These are phyloP conservation scores for Plantago elongata DNA, from an alignment of 257 asterid genomes.

Conservation along the genomic window DNA sequence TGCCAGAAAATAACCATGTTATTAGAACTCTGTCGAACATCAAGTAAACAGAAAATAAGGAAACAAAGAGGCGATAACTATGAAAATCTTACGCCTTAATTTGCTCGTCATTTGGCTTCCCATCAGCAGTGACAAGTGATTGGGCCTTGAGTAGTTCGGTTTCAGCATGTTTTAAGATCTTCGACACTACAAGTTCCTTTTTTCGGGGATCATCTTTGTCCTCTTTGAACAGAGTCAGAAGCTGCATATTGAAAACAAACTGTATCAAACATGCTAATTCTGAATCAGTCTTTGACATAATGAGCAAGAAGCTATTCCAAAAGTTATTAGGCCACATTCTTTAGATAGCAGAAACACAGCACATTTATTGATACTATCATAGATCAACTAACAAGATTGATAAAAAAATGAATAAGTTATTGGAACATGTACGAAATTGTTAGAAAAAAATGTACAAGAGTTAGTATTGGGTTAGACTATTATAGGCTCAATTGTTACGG, in stretches of 20 bases:
- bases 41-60: neutral
- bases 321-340: no score
- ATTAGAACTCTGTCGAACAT: neutral
- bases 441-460: no score
- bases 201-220: constrained; percentile 20
- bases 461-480: no score
- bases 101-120: constrained; percentile 43
- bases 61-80: neutral
- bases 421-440: no score
- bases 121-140: constrained; percentile 36
- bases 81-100: constrained; percentile 26
- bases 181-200: constrained; percentile 36
- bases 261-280: no score
- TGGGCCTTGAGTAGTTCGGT: constrained; percentile 32
- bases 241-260: neutral
- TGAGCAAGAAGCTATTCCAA: no score
- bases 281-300: no score
- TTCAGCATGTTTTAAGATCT: constrained; percentile 45
- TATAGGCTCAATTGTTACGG: no score
- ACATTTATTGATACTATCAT: no score
- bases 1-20: constrained; percentile 17
- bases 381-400: no score
- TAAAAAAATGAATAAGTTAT: no score
- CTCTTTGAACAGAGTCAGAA: constrained; percentile 4
- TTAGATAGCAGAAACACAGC: no score